Evolutionary conservation across 2,329 filamentous ascomycete species (phyloP).

Genomic region (Fusarium chuoi): DNA sequence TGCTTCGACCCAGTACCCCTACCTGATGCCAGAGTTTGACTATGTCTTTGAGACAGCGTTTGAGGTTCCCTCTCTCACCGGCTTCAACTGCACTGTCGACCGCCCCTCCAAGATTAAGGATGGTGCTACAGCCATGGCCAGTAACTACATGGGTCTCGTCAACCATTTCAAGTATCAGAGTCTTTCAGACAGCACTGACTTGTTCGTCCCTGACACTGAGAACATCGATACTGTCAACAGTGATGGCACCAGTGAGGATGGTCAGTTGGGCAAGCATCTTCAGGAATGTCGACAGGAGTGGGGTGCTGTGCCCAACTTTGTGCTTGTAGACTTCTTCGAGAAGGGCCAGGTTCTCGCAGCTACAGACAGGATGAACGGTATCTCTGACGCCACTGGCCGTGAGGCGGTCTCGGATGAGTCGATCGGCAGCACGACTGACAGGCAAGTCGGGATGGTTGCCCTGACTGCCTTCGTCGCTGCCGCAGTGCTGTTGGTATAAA

Average conservation of each 20-base stretch:
- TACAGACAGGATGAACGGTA: slow-evolving; percentile 74
- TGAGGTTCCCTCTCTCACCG: slow-evolving; percentile 68
- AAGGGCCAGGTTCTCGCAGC: slow-evolving; percentile 75
- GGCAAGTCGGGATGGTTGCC: slow-evolving; percentile 50
- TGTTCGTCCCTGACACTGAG: slow-evolving; percentile 70
- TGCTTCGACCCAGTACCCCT: slow-evolving; percentile 58
- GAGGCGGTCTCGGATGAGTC: slow-evolving; percentile 34
- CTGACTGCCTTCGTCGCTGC: slow-evolving; percentile 57
- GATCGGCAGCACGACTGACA: slow-evolving; percentile 27
- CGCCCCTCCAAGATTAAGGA: slow-evolving; percentile 66
- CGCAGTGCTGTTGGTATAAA: slow-evolving; percentile 52
- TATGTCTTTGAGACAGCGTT: slow-evolving; percentile 79
- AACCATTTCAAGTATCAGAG: slow-evolving; percentile 82
- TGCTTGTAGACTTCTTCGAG: slow-evolving; percentile 84
- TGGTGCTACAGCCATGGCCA: slow-evolving; percentile 63
- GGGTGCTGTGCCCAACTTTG: slow-evolving; percentile 73
- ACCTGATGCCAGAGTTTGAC: slow-evolving; percentile 71
- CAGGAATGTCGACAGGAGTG: slow-evolving; percentile 66
- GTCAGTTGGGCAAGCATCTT: slow-evolving; percentile 65
- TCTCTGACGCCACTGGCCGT: slow-evolving; percentile 54
- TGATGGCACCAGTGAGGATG: slow-evolving; percentile 61
- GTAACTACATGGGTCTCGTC: slow-evolving; percentile 74
- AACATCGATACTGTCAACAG: slow-evolving; percentile 74
- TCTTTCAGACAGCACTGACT: slow-evolving; percentile 56
- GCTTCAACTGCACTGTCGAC: slow-evolving; percentile 78